phyloP scores from a whole-genome alignment of 169 alveolate species.

The Blepharisma undulans region DNA sequence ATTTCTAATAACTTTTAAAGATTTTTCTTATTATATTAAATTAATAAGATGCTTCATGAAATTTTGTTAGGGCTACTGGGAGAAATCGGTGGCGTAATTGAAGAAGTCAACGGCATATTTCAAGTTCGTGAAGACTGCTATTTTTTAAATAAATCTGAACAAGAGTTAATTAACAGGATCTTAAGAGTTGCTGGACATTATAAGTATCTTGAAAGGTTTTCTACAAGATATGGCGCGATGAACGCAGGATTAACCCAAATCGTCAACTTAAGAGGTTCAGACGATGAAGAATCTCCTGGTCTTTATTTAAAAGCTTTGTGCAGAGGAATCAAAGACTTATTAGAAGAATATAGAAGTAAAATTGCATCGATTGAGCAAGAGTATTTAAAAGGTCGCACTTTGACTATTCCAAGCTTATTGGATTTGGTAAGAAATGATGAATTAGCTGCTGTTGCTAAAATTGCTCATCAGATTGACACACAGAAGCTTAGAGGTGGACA shows the following conservation, averaged over 20 bases:
- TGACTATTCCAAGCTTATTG: conserved; percentile 48
- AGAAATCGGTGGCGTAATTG: conserved; percentile 58
- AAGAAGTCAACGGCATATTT: conserved; percentile 44
- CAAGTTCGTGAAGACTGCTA: conserved; percentile 47
- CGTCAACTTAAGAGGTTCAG: conserved; percentile 32
- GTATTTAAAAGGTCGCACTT: conserved; percentile 47
- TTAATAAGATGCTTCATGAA: conserved; percentile 66
- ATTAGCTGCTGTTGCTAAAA: conserved; percentile 39
- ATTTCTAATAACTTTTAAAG: too few species aligned
- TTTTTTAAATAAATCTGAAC: conserved; percentile 55
- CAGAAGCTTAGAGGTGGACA: conserved; percentile 58
- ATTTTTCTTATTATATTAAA: too few species aligned
- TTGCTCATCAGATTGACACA: conserved; percentile 47
- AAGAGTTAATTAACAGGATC: conserved; percentile 54
- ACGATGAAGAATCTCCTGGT: conserved; percentile 50
- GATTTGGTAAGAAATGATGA: conserved; percentile 42
- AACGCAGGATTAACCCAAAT: conserved; percentile 44
- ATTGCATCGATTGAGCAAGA: conserved; percentile 62
- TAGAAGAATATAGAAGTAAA: conserved; percentile 50
- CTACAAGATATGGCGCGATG: conserved; percentile 51
- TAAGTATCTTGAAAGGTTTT: conserved; percentile 46
- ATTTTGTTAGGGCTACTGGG: conserved; percentile 58
- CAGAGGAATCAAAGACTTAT: conserved; percentile 56
- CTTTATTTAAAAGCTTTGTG: conserved; percentile 65
- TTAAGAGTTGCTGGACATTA: conserved; percentile 45